These are phyloP conservation scores for Chlorella variabilis DNA, from an alignment of 163 green algal species.

Conservation along the genomic window DNA sequence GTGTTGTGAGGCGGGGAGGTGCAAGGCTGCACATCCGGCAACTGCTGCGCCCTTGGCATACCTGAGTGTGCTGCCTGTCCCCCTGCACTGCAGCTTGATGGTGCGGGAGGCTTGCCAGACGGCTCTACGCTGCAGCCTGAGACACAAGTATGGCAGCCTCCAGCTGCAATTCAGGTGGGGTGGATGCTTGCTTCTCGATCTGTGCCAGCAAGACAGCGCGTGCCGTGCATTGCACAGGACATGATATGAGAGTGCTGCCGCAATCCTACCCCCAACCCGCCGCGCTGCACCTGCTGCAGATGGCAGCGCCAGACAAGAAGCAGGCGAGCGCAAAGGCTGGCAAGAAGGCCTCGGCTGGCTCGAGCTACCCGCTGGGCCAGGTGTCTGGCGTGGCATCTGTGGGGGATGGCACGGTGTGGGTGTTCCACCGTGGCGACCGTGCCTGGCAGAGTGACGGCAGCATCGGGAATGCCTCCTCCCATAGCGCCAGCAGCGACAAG, in stretches of 20 bases:
- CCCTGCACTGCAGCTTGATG: constrained; percentile 1
- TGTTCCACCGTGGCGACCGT: constrained; percentile 68
- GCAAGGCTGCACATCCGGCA: too few relatives aligned
- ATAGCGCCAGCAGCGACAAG: constrained; percentile 36
- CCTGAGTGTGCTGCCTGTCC: too few relatives aligned
- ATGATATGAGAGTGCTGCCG: too few relatives aligned
- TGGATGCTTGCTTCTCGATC: neutral
- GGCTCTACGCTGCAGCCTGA: neutral
- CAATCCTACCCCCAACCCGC: too few relatives aligned
- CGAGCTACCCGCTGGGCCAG: constrained; percentile 44
- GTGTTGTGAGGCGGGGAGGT: too few relatives aligned
- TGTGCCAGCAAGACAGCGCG: neutral
- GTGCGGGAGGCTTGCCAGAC: constrained; percentile 28
- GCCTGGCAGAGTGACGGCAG: constrained; percentile 68
- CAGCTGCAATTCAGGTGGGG: neutral
- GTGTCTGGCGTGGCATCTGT: constrained; percentile 61
- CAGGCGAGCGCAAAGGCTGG: neutral
- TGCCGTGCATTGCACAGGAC: too few relatives aligned
- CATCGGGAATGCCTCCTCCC: too few relatives aligned
- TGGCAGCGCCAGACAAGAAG: neutral
- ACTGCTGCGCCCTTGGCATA: too few relatives aligned
- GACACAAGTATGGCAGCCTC: constrained; percentile 12
- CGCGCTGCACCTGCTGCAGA: too few relatives aligned
- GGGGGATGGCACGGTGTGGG: constrained; percentile 71
- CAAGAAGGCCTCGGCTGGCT: neutral